Base-by-base conservation (phyloP, 331 rosid species). In the Rhamnella rubrinervis region DNA sequence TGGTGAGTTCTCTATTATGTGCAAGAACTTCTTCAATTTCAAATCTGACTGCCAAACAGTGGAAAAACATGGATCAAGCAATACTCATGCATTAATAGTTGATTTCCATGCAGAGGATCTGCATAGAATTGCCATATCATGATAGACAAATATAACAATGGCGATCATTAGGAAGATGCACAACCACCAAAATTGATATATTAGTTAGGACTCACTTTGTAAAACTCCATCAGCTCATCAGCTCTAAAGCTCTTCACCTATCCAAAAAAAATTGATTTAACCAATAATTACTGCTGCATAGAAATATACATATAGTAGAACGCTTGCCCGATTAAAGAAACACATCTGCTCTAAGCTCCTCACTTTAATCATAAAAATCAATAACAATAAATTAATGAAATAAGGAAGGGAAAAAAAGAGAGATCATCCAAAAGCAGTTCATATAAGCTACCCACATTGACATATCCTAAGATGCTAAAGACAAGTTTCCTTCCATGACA, bases 21-120 rank as follows among this genome's bases (percentile, higher is more conserved):
- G 96, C 85, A 95, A 74, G 85, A 89, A 95, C 75, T 95, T 95
- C 96, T 89, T 95, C 86, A 95, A 85, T 71, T 95, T 95, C 88
- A 89, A 73, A 87, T 95, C 99, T 68, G 96, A 83, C 99, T 95
- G 95, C 60, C 63, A 81, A 80, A 44, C 26, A 31, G 39, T 18
- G 20, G 46, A 23, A 18, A 70, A 77, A 79, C 61, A 82, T 47
- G 75, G 65, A 77, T 64, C 65, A 80, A 52, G 23, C 51, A 66
- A 55, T 14, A n/a, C 47, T n/a, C 17, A 16, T n/a, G 35, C 20
- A 19, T 40, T 11, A 9, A 31, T 47, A 23, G 40, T 14, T 7
- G 4, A 28, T 23, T 25, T 37, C 3, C 51, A 14, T 59, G 55
- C 14, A 63, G 26, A n/a, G 31, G 39, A 60, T 59, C 7, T 9